phyloP scores from a whole-genome alignment of 768 basidiomycete genomes.

The Lactarius hatsudake region DNA sequence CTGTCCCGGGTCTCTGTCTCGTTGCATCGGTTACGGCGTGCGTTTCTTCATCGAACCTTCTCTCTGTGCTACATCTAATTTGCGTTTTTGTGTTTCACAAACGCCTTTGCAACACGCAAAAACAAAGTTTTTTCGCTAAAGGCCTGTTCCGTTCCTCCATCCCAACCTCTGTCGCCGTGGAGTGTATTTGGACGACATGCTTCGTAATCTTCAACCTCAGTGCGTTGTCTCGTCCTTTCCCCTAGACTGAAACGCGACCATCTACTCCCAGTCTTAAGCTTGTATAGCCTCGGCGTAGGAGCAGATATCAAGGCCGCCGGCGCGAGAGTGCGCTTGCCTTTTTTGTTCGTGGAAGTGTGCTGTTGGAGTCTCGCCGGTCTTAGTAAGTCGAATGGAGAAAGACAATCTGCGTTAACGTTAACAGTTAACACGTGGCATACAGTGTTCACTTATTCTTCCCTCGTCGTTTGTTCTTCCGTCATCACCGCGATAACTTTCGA shows the following conservation, averaged over 20 bases:
- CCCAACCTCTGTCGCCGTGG: constrained; percentile 21
- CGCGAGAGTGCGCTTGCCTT: not conserved
- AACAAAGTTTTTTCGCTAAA: constrained; percentile 12
- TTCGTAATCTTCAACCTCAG: constrained; percentile 26
- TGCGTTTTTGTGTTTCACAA: not conserved
- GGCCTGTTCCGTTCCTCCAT: constrained; percentile 19
- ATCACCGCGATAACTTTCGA: constrained; percentile 24
- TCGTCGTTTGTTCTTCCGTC: constrained; percentile 17
- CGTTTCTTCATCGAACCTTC: not conserved
- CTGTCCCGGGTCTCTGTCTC: constrained; percentile 21
- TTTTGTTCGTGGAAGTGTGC: constrained; percentile 20
- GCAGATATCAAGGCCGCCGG: not conserved
- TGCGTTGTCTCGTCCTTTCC: not conserved
- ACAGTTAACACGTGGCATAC: not conserved
- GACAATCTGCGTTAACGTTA: not conserved
- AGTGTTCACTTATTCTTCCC: constrained; percentile 21
- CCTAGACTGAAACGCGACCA: not conserved
- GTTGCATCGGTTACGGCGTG: constrained; percentile 4
- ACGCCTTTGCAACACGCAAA: not conserved
- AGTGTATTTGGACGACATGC: constrained; percentile 27
- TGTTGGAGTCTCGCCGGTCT: constrained; percentile 25
- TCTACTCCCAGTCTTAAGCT: constrained; percentile 18
- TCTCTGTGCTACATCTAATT: constrained; percentile 2
- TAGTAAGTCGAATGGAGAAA: constrained; percentile 10
- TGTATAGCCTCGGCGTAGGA: constrained; percentile 20